Evolutionary conservation across 208 protist genomes (phyloP).

Genomic region (Wallacemonas sp.): DNA sequence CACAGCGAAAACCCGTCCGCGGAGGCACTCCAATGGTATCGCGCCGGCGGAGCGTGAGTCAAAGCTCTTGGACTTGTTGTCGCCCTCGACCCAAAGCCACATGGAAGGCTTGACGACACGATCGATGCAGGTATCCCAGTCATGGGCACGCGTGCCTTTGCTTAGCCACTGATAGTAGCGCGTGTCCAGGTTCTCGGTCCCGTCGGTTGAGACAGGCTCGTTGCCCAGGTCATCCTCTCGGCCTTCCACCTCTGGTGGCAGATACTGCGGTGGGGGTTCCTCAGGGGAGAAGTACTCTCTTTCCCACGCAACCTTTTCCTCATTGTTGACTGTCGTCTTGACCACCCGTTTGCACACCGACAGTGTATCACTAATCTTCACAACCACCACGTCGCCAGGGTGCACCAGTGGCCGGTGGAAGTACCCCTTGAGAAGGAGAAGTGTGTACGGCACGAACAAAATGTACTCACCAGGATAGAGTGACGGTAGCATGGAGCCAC

Average conservation of each 20-base stretch:
- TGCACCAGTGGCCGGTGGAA: conserved; percentile 36
- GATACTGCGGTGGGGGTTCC: conserved; percentile 22
- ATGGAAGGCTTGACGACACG: conserved; percentile 34
- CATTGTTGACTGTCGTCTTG: conserved; percentile 29
- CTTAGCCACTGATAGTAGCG: conserved; percentile 30
- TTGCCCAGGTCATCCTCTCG: background rate
- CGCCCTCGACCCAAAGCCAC: conserved; percentile 87
- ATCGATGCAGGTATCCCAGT: conserved; percentile 76
- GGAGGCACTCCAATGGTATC: conserved; percentile 76
- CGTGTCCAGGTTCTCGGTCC: conserved; percentile 3
- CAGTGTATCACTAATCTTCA: conserved; percentile 61
- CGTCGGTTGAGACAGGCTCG: background rate
- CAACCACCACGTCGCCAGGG: conserved; percentile 61
- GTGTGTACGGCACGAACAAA: conserved; percentile 60
- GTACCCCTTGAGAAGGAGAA: conserved; percentile 34
- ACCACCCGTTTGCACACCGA: conserved; percentile 85
- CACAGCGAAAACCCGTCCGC: conserved; percentile 49
- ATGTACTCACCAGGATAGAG: conserved; percentile 68
- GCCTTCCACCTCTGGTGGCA: background rate
- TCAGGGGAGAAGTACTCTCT: conserved; percentile 43
- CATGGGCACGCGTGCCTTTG: conserved; percentile 35
- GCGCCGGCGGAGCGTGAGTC: conserved; percentile 72
- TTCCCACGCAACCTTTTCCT: conserved; percentile 46
- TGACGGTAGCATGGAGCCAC: conserved; percentile 78
- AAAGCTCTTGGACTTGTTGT: conserved; percentile 74